Evolutionary conservation across 805 yeast species (phyloP), one percentile per base, ranked within the genome.

Genomic region (Starmerella sp.): DNA sequence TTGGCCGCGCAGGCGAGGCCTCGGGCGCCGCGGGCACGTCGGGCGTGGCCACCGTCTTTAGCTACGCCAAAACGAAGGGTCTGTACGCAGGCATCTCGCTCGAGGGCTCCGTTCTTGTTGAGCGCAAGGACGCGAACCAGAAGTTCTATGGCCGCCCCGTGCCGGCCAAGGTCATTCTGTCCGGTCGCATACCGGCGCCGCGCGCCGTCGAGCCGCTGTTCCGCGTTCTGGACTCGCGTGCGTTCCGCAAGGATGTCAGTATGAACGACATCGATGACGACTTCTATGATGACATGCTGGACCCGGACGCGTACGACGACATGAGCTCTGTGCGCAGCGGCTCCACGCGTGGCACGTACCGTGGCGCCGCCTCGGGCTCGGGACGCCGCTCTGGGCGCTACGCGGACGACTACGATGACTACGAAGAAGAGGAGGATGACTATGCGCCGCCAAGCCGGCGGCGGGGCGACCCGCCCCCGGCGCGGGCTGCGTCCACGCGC

Each of bases 1-100:
- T 93, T 61, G 98, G 98, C 54, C 81, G 98, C 71, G 89, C 86
- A 63, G 98, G 97, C 3, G 98, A 91, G 71, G 97, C 95, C 49
- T 95, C 95, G 15, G 97, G 96, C 22, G 79, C 95, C 31, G 97
- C 97, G 0, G 87, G 96, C 4, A 70, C 88, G 54, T 84, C 83
- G 63, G 77, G 84, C 52, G 93, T 89, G 5, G 86, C 97, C 5
- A 95, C 97, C 6, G 83, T 91, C 15, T 91, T 91, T 67, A 75
- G 97, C 1, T 91, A 93, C 71, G 87, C 97, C 11, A 91, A 93
- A 70, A 89, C 96, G 4, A 91, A 93, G 69, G 98, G 98, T 60
- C 76, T 93, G 50, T 91, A 87, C 72, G 98, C 98, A 0, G 98
- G 98, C 66, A 95, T 91, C 17, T 91, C 97, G 1, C 77, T 91